Evolutionary conservation across 2,329 filamentous ascomycete genomes (phyloP).

Genomic region (Fusarium staphyleae): DNA sequence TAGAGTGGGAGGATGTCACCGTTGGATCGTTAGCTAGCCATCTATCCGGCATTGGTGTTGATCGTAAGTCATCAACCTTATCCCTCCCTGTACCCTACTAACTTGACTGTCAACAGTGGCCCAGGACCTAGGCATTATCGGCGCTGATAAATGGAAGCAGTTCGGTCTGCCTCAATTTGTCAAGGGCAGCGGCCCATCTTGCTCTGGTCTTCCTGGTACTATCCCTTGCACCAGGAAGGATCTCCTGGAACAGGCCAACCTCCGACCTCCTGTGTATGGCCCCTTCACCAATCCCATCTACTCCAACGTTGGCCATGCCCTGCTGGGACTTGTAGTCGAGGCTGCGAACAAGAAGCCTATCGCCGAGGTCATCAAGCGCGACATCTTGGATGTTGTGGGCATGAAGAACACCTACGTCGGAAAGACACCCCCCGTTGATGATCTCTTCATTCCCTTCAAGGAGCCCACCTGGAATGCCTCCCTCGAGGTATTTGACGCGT

Average conservation of each 20-base stretch:
- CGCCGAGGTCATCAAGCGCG: conserved; percentile 48
- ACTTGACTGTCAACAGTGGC: conserved; percentile 38
- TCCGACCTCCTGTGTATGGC: conserved; percentile 48
- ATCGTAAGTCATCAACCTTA: conserved; percentile 40
- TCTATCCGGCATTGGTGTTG: conserved; percentile 52
- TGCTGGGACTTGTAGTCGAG: conserved; percentile 56
- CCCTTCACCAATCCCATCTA: conserved; percentile 57
- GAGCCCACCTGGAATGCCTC: conserved; percentile 46
- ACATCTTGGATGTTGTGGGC: conserved; percentile 51
- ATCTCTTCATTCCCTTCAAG: conserved; percentile 47
- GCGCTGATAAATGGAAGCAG: conserved; percentile 37
- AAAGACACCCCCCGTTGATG: conserved; percentile 42
- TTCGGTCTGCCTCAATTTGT: conserved; percentile 45
- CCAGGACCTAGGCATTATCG: conserved; percentile 44
- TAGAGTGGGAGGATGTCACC: conserved; percentile 58
- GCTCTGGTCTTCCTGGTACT: conserved; percentile 47
- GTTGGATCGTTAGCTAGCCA: conserved; percentile 55
- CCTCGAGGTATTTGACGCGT: conserved; percentile 47
- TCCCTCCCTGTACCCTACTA: not conserved
- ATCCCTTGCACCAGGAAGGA: conserved; percentile 43
- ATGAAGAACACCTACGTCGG: conserved; percentile 51
- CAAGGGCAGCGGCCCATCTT: conserved; percentile 41
- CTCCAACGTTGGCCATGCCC: conserved; percentile 55
- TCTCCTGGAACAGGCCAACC: conserved; percentile 40
- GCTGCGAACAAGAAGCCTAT: conserved; percentile 51